These are phyloP conservation scores for Gossypium herbaceum DNA, from an alignment of 345 rosid genomes.

Conservation along the genomic window DNA sequence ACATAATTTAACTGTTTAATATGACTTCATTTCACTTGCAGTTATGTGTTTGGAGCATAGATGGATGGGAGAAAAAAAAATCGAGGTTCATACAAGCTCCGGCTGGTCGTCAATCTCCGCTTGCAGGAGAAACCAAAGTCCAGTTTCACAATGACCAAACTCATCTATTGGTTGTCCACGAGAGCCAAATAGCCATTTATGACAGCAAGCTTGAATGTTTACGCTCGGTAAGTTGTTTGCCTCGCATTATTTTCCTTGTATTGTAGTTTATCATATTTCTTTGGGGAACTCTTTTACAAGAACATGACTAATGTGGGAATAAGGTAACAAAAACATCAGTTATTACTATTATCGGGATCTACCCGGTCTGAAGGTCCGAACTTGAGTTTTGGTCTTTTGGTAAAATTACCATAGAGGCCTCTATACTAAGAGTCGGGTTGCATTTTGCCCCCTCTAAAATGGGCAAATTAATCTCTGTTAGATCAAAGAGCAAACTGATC, in stretches of 20 bases:
- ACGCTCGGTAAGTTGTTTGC: constrained; percentile 22
- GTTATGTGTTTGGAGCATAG: constrained; percentile 38
- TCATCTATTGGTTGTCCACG: constrained; percentile 30
- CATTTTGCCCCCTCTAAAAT: too few relatives aligned
- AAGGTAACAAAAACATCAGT: background rate
- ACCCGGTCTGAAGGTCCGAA: background rate
- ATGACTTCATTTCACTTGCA: constrained; percentile 11
- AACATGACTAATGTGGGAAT: background rate
- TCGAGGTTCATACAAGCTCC: constrained; percentile 27
- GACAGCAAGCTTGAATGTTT: constrained; percentile 29
- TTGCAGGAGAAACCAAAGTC: constrained; percentile 26
- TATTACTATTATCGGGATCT: background rate
- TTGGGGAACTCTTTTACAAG: background rate
- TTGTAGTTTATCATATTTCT: background rate
- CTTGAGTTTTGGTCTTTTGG: too few relatives aligned
- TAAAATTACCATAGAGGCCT: too few relatives aligned
- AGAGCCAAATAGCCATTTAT: constrained; percentile 30
- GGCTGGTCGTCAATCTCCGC: constrained; percentile 4
- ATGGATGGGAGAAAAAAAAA: constrained; percentile 33
- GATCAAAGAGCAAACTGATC: too few relatives aligned
- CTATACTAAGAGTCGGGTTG: too few relatives aligned
- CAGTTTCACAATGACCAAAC: constrained; percentile 43
- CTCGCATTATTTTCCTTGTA: constrained; percentile 1
- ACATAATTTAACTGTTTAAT: background rate
- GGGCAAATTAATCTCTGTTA: too few relatives aligned